Percentiles rank a stretch among this genome's conserved stretches.
These are phyloP conservation scores for Penicillium lagena DNA, from an alignment of 495 filamentous ascomycete species.

Conservation along the genomic window DNA sequence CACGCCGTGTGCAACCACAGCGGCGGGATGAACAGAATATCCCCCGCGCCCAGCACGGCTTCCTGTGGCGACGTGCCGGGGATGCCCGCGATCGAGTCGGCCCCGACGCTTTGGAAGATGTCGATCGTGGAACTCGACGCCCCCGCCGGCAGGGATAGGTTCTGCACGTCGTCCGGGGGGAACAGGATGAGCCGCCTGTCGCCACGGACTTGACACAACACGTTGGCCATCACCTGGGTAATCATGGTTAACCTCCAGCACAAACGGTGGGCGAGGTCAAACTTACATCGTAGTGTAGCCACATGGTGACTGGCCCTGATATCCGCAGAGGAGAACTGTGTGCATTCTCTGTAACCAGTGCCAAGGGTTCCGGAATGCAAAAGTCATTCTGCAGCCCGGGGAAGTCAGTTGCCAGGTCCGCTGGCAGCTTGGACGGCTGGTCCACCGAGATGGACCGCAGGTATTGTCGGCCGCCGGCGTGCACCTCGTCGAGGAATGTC, in stretches of 20 bases:
- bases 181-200: slow-evolving; percentile 68
- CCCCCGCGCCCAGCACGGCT: slow-evolving; percentile 57
- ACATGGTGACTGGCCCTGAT: slow-evolving; percentile 79
- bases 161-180: slow-evolving; percentile 65
- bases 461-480: slow-evolving; percentile 61
- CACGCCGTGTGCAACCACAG: slow-evolving; percentile 77
- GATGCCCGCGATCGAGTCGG: slow-evolving; percentile 29
- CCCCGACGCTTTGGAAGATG: slow-evolving; percentile 48
- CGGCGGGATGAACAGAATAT: slow-evolving; percentile 74
- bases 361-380: slow-evolving; percentile 56
- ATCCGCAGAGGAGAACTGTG: slow-evolving; percentile 79
- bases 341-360: slow-evolving; percentile 49
- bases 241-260: background rate
- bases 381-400: slow-evolving; percentile 65
- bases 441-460: slow-evolving; percentile 66
- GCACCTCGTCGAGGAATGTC: slow-evolving; percentile 58
- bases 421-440: slow-evolving; percentile 61
- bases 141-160: slow-evolving; percentile 66
- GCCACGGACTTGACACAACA: slow-evolving; percentile 75
- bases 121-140: slow-evolving; percentile 73
- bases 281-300: slow-evolving; percentile 85
- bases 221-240: slow-evolving; percentile 73
- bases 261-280: background rate
- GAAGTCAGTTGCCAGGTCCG: slow-evolving; percentile 64
- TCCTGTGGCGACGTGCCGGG: slow-evolving; percentile 59